These are phyloP conservation scores for Colletotrichum sp. DNA, from an alignment of 2,329 filamentous ascomycete genomes.

Conservation along the genomic window DNA sequence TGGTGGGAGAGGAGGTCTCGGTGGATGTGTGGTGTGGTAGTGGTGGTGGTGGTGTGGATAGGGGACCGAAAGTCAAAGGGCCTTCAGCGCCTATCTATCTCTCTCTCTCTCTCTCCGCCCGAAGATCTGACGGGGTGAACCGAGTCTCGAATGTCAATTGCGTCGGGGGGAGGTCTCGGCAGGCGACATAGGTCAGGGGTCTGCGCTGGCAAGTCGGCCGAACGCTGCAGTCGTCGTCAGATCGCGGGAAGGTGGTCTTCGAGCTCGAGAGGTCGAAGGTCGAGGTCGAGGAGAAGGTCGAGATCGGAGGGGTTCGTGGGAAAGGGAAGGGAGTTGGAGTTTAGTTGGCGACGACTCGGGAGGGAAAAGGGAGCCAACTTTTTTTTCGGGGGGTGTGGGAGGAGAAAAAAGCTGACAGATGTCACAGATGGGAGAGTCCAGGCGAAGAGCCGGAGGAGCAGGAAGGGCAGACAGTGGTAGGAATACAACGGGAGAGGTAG, in stretches of 20 bases:
- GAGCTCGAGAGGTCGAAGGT: not conserved
- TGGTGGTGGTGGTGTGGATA: not conserved
- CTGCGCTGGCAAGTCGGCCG: not conserved
- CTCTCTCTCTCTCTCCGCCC: not conserved
- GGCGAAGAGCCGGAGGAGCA: not conserved
- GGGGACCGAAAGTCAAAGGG: not conserved
- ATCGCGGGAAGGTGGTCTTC: not conserved
- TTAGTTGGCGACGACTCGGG: not conserved
- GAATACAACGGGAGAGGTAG: not conserved
- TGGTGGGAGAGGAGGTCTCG: not conserved
- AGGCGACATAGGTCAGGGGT: conserved; percentile 14
- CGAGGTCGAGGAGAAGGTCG: not conserved
- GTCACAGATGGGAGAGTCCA: conserved; percentile 5
- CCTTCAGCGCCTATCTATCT: not conserved
- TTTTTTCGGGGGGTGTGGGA: conserved; percentile 4
- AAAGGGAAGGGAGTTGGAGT: not conserved
- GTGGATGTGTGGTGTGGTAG: not conserved
- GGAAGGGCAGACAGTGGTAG: not conserved
- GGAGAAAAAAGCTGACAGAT: conserved; percentile 19
- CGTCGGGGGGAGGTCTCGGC: conserved; percentile 2
- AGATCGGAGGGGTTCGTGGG: not conserved
- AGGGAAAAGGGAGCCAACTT: conserved; percentile 4
- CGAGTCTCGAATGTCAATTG: conserved; percentile 3
- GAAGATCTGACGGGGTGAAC: conserved; percentile 1
- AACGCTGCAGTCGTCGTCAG: conserved; percentile 5